Conservation (phyloP, 202 grass and related monocot species). For the Bolboschoenoplectus hybrid region DNA sequence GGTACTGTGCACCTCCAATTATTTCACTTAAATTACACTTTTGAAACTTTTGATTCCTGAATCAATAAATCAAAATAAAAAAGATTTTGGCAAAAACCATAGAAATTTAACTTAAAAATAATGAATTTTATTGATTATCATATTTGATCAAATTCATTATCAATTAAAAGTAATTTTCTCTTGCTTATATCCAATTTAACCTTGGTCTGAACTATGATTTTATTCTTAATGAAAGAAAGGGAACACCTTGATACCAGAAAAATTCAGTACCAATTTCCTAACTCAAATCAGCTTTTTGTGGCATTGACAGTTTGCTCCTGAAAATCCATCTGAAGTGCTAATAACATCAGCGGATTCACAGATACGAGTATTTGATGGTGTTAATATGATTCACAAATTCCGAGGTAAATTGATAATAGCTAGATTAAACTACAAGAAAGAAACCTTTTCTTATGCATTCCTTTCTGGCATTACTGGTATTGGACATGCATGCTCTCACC, state of each 20-base stretch:
- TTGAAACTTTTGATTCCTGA: neutral
- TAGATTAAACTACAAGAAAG: neutral
- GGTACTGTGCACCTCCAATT: constrained; percentile 42
- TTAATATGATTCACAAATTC: constrained; percentile 85
- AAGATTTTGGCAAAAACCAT: neutral
- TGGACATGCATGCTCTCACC: neutral
- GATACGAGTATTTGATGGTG: constrained; percentile 87
- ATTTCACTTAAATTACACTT: constrained; percentile 7
- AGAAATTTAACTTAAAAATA: neutral
- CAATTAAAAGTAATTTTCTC: neutral
- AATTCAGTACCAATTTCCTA: neutral
- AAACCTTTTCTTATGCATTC: neutral
- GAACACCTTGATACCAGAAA: neutral
- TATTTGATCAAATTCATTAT: neutral
- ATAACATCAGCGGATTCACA: constrained; percentile 95
- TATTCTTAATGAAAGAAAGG: neutral
- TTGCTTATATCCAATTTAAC: neutral
- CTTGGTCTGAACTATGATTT: neutral
- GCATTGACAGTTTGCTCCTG: constrained; percentile 76
- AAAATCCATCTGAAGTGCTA: constrained; percentile 81
- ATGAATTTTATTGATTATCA: neutral
- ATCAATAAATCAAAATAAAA: neutral
- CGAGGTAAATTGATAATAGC: constrained; percentile 58
- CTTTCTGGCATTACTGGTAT: neutral
- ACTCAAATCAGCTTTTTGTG: constrained; percentile 20